Evolutionary conservation across 805 yeast genomes (phyloP).

Genomic region (Lachancea meyersii): DNA sequence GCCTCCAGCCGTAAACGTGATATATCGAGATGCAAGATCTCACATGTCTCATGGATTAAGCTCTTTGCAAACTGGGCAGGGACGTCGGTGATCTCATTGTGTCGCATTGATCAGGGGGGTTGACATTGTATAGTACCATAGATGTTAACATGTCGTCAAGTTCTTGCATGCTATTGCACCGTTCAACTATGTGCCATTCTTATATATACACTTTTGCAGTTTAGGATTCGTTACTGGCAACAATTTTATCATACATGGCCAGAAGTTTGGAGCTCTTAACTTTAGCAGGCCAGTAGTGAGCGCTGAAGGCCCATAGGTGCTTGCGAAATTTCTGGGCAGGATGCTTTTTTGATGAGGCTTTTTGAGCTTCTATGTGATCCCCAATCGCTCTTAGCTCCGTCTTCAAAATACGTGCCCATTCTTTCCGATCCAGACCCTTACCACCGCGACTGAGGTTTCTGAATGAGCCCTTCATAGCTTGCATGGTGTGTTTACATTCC

Average conservation of each 20-base stretch:
- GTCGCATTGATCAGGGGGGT: too few relatives aligned
- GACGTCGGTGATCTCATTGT: too few relatives aligned
- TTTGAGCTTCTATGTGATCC: conserved; percentile 50
- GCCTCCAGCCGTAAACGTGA: too few relatives aligned
- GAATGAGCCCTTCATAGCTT: conserved; percentile 62
- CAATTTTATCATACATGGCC: conserved; percentile 66
- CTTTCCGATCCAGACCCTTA: conserved; percentile 65
- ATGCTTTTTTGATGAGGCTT: conserved; percentile 22
- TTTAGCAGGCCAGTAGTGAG: conserved; percentile 80
- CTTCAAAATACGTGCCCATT: conserved; percentile 67
- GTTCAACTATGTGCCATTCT: neutral
- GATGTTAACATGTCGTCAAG: too few relatives aligned
- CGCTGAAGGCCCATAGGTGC: conserved; percentile 80
- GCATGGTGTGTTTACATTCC: conserved; percentile 53
- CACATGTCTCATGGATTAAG: too few relatives aligned
- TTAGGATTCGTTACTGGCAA: conserved; percentile 6
- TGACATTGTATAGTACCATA: too few relatives aligned
- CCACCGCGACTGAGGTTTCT: conserved; percentile 63
- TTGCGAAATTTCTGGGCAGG: conserved; percentile 41
- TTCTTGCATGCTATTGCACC: neutral
- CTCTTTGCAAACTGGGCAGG: too few relatives aligned
- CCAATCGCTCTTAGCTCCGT: conserved; percentile 69
- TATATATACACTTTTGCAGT: neutral
- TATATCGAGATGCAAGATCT: too few relatives aligned
- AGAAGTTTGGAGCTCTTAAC: conserved; percentile 69